phyloP scores from a whole-genome alignment of 1,139 yeast species.

The Saccharomyces hybrid region DNA sequence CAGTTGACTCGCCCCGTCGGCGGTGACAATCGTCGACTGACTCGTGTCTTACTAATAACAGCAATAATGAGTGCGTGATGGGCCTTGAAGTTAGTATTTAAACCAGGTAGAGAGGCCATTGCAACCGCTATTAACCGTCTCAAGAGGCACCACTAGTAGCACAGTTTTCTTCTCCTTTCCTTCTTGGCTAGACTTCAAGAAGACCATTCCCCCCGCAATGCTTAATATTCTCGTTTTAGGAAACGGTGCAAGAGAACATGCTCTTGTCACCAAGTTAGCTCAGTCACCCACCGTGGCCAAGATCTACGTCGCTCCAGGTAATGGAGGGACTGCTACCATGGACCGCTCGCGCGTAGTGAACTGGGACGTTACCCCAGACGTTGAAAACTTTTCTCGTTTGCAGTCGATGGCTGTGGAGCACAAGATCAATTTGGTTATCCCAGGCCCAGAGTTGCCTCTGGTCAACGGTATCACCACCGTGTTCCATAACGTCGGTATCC shows the following conservation, averaged over 20 bases:
- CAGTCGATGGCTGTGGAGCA: slow-evolving; percentile 65
- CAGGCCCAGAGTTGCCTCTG: slow-evolving; percentile 99
- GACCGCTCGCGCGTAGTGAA: slow-evolving; percentile 53
- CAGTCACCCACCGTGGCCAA: slow-evolving; percentile 66
- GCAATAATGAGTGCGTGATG: background rate
- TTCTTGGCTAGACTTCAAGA: background rate
- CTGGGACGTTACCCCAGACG: slow-evolving; percentile 38
- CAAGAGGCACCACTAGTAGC: background rate
- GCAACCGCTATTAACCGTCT: background rate
- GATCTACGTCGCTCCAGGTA: slow-evolving; percentile 93
- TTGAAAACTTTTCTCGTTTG: slow-evolving; percentile 55
- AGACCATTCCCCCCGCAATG: background rate
- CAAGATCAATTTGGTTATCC: slow-evolving; percentile 67
- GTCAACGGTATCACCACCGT: slow-evolving; percentile 81
- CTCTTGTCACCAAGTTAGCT: slow-evolving; percentile 83
- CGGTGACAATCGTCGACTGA: background rate
- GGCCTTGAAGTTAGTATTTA: background rate
- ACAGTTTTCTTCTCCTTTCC: background rate
- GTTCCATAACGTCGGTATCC: slow-evolving; percentile 73
- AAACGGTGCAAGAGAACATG: slow-evolving; percentile 99
- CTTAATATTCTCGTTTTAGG: slow-evolving; percentile 80
- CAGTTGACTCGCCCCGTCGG: slow-evolving; percentile 2
- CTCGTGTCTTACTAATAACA: background rate
- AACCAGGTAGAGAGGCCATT: background rate
- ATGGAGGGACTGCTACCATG: slow-evolving; percentile 74